phyloP scores from a whole-genome alignment of 148 eudicot genomes.

The Amaranthus hypochondriacus region DNA sequence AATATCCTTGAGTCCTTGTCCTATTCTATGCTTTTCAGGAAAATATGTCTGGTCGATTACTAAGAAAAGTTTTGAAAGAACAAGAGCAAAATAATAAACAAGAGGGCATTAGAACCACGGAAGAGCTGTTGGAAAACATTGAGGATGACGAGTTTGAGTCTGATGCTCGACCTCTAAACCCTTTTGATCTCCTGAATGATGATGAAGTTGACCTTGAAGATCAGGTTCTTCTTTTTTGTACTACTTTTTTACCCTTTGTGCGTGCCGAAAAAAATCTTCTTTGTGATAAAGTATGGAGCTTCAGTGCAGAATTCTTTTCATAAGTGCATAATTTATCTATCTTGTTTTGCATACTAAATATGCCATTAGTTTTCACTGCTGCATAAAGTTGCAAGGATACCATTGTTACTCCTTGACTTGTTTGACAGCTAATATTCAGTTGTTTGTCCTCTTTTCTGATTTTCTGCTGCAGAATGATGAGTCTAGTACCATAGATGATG shows the following conservation, averaged over 20 bases:
- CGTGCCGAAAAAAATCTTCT: not conserved
- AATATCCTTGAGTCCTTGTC: not conserved
- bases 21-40: slow-evolving; percentile 4
- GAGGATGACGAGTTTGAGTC: slow-evolving; percentile 34
- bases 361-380: not conserved
- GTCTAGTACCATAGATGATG: no score
- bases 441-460: not conserved
- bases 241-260: not conserved
- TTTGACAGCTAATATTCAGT: not conserved
- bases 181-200: slow-evolving; percentile 43
- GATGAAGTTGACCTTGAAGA: slow-evolving; percentile 27
- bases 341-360: not conserved
- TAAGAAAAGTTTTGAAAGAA: slow-evolving; percentile 45
- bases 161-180: slow-evolving; percentile 30
- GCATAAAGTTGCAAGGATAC: not conserved
- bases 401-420: not conserved
- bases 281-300: not conserved
- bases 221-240: slow-evolving; percentile 28
- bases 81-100: slow-evolving; percentile 30
- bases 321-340: not conserved
- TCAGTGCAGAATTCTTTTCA: not conserved
- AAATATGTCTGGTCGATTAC: slow-evolving; percentile 42
- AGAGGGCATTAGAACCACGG: slow-evolving; percentile 13
- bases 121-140: slow-evolving; percentile 21
- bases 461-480: no score